These are phyloP conservation scores for Bacidia rubella DNA, from an alignment of 495 filamentous ascomycete species.

Conservation along the genomic window DNA sequence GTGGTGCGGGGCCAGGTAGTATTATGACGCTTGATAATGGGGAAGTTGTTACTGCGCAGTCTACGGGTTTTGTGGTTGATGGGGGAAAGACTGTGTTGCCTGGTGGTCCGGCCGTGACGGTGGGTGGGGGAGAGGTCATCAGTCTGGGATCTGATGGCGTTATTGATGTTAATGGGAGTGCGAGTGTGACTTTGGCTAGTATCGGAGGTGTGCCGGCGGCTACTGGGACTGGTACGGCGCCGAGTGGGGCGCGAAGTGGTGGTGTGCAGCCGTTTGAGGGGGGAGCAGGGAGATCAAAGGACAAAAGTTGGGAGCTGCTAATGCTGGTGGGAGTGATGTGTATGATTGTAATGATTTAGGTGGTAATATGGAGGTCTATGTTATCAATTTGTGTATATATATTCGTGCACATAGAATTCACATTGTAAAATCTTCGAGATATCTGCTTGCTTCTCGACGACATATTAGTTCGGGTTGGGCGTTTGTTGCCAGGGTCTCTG, in stretches of 20 bases:
- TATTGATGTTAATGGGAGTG: neutral
- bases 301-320: too few relatives aligned
- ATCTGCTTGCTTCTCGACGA: too few relatives aligned
- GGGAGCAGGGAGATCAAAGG: too few relatives aligned
- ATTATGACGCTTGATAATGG: constrained; percentile 20
- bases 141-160: neutral
- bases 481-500: too few relatives aligned
- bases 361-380: too few relatives aligned
- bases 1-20: constrained; percentile 28
- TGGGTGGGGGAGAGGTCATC: neutral
- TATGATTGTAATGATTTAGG: too few relatives aligned
- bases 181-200: neutral
- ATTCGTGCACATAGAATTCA: too few relatives aligned
- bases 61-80: neutral
- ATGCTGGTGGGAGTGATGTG: too few relatives aligned
- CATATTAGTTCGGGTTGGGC: too few relatives aligned
- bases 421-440: too few relatives aligned
- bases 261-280: neutral
- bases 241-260: neutral
- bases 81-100: neutral
- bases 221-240: neutral
- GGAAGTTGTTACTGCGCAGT: neutral
- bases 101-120: neutral
- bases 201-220: neutral
- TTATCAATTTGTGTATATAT: too few relatives aligned